These are phyloP conservation scores for Nitzschia sp. DNA, from an alignment of 108 stramenopile species.

Conservation along the genomic window DNA sequence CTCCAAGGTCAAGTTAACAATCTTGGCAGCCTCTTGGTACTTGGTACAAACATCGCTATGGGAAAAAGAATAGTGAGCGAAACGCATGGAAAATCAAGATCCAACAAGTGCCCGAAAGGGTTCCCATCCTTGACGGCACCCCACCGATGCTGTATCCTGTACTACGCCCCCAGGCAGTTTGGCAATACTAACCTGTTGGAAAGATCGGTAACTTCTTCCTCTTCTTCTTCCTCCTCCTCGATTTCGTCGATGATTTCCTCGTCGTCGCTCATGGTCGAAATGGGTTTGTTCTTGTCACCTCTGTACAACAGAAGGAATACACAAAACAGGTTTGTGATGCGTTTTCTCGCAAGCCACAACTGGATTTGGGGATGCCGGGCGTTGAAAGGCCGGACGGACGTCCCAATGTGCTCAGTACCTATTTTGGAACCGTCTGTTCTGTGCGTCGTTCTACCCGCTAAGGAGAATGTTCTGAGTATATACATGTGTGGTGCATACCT, in stretches of 20 bases:
- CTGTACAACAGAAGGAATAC: background rate
- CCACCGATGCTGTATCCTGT: background rate
- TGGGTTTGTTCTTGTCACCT: background rate
- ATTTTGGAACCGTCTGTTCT: conserved; percentile 20
- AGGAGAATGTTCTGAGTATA: too few species aligned
- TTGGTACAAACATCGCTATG: conserved; percentile 94
- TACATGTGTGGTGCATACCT: too few species aligned
- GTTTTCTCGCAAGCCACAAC: too few species aligned
- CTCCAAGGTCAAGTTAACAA: conserved; percentile 90
- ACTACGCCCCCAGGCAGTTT: background rate
- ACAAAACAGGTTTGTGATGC: too few species aligned
- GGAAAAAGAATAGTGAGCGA: background rate
- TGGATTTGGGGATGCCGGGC: too few species aligned
- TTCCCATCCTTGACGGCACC: too few species aligned
- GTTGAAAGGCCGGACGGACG: background rate
- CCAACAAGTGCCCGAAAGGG: background rate
- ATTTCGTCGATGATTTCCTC: conserved; percentile 46
- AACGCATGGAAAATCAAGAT: background rate
- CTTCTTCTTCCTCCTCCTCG: conserved; percentile 36
- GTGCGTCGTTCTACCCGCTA: conserved; percentile 7
- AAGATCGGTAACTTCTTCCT: conserved; percentile 78
- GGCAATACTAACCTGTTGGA: conserved; percentile 67
- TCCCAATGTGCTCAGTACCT: conserved; percentile 8
- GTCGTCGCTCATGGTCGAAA: conserved; percentile 15
- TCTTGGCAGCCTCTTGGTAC: conserved; percentile 98